Evolutionary conservation across 345 rosid species (phyloP), one percentile per base, ranked within the genome.

Genomic region (Ceriops decandra): DNA sequence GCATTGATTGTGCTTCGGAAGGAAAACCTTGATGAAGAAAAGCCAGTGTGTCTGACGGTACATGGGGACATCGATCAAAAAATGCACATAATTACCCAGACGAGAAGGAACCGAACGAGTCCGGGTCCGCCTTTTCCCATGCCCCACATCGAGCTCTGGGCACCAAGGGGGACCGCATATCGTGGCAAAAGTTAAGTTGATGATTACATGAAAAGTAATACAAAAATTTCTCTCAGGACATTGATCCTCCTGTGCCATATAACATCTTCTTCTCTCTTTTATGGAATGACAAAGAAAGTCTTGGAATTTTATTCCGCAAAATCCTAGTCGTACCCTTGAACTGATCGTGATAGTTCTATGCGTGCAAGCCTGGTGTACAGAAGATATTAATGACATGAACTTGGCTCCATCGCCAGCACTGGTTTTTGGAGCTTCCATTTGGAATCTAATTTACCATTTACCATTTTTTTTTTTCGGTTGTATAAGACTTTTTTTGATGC

Each of bases 311-410:
- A 7, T 61, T 62, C 72, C 67, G 36, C 35, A 5, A 33, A 31
- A 24, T 69, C 52, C 60, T 60, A 51, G 59, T 61, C 52, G 61
- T n/a, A 24, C 73, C 73, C 19, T 24, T 69, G 26, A 62, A 62
- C 52, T 35, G 26, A 19, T 17, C 60, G 24, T 24, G 21, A 20
- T 8, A 42, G 46, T 22, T n/a, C 59, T 68, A 19, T 19, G n/a
- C 51, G 11, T 20, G 52, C 21, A 17, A 21, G 32, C 68, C n/a
- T 35, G 32, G 21, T 46, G 5, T 65, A 15, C 7, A 21, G 4
- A 1, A 33, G 42, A 65, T 33, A 52, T 53, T 33, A 33, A 35
- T 33, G 61, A 24, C 58, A 15, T 32, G 47, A 60, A 19, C 22
- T 9, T 9, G 7, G 22, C 63, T 33, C 17, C 63, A 20, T 60